phyloP scores from a whole-genome alignment of 2,329 filamentous ascomycete genomes.

The Pyrenochaeta sp. region DNA sequence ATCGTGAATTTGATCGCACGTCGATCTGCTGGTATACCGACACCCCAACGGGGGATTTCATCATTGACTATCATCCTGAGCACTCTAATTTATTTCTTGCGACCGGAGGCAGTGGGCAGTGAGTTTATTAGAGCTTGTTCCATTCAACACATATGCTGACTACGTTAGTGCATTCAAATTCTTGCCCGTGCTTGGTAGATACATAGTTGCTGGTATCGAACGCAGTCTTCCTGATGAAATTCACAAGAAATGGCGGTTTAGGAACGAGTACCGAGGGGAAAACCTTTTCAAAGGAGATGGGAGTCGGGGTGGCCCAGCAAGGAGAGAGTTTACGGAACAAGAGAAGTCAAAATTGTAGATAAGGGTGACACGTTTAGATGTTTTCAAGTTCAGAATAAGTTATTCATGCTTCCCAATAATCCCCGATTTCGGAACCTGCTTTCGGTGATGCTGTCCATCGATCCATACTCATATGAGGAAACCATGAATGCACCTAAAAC shows the following conservation, averaged over 20 bases:
- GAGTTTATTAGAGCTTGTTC: constrained; percentile 2
- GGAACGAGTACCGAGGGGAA: constrained; percentile 6
- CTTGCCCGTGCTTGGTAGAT: constrained; percentile 24
- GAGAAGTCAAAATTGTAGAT: constrained; percentile 6
- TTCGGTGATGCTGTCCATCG: too few species aligned
- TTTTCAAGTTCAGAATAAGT: not conserved
- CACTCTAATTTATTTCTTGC: constrained; percentile 67
- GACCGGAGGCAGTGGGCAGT: constrained; percentile 69
- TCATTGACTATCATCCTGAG: constrained; percentile 72
- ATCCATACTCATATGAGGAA: too few species aligned
- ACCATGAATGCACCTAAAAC: too few species aligned
- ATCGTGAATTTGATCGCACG: constrained; percentile 67
- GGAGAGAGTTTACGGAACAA: constrained; percentile 9
- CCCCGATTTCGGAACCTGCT: too few species aligned
- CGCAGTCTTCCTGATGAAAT: constrained; percentile 7
- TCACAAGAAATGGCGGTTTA: constrained; percentile 15
- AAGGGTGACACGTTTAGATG: not conserved
- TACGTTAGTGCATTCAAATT: constrained; percentile 30
- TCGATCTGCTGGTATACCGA: constrained; percentile 80
- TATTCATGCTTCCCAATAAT: not conserved
- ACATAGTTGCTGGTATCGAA: constrained; percentile 8
- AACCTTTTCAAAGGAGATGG: constrained; percentile 16
- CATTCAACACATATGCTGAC: not conserved
- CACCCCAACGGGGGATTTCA: constrained; percentile 74
- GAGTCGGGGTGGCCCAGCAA: constrained; percentile 17